Percentiles rank a stretch among this genome's conserved stretches.
phyloP scores from a whole-genome alignment of 768 basidiomycete species.

The Tricholomella constricta region DNA sequence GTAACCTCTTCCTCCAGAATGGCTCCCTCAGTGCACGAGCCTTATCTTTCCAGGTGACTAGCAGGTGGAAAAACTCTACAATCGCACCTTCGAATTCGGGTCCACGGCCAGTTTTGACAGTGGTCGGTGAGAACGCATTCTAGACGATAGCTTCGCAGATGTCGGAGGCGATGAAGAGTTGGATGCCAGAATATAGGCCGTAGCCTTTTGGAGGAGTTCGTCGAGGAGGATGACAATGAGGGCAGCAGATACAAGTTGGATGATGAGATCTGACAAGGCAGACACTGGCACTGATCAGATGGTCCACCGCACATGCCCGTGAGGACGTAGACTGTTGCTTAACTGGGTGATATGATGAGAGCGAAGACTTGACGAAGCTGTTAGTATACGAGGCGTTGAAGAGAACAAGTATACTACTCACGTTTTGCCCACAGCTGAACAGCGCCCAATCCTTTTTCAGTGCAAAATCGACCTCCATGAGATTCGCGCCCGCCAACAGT shows the following conservation, averaged over 20 bases:
- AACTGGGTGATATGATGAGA: constrained; percentile 93
- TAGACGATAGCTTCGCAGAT: constrained; percentile 99
- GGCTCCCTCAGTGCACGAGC: constrained; percentile 95
- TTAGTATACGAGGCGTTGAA: background rate
- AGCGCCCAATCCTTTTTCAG: constrained; percentile 96
- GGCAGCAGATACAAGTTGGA: constrained; percentile 91
- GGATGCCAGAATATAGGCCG: constrained; percentile 97
- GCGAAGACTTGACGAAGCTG: constrained; percentile 74
- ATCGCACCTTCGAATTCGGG: constrained; percentile 98
- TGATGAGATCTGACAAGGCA: constrained; percentile 94
- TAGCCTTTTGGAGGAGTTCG: constrained; percentile 99
- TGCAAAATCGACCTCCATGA: constrained; percentile 96
- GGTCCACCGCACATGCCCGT: constrained; percentile 97
- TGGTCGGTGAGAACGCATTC: constrained; percentile 99
- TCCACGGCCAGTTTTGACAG: constrained; percentile 96
- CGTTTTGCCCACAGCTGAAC: constrained; percentile 97
- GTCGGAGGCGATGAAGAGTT: constrained; percentile 99
- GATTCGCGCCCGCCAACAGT: constrained; percentile 96
- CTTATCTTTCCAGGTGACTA: constrained; percentile 99
- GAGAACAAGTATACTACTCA: no score
- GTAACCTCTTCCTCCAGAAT: constrained; percentile 95
- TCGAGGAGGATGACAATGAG: constrained; percentile 98
- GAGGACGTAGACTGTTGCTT: constrained; percentile 95
- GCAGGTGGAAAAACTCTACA: constrained; percentile 93
- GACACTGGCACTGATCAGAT: constrained; percentile 93